phyloP scores from a whole-genome alignment of 2,329 filamentous ascomycete genomes.

The Penicillium sp. region DNA sequence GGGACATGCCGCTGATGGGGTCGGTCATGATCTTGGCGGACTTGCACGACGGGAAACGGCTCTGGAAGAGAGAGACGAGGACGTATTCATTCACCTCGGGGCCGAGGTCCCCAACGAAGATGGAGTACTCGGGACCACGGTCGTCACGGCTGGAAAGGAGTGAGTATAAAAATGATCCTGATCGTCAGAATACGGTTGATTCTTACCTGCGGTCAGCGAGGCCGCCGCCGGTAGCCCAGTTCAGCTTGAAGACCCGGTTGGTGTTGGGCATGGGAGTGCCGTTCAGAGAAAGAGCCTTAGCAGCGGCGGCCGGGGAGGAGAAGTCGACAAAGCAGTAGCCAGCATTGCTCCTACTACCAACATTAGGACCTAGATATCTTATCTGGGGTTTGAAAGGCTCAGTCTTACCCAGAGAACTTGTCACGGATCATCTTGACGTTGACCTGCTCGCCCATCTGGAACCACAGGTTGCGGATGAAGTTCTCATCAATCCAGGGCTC shows the following conservation, averaged over 20 bases:
- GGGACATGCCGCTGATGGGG: conserved; percentile 93
- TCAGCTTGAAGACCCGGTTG: conserved; percentile 92
- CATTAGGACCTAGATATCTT: conserved; percentile 35
- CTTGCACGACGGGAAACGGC: conserved; percentile 94
- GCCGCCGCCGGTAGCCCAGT: conserved; percentile 97
- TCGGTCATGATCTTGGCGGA: conserved; percentile 99
- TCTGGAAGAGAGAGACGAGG: conserved; percentile 93
- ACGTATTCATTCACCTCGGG: conserved; percentile 99
- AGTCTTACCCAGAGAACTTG: conserved; percentile 87
- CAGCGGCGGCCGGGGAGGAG: conserved; percentile 71
- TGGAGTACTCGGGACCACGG: conserved; percentile 90
- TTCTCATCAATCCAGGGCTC: conserved; percentile 99
- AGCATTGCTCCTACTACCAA: conserved; percentile 68
- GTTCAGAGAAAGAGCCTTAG: conserved; percentile 86
- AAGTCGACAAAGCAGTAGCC: conserved; percentile 99
- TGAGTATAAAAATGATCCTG: conserved; percentile 12
- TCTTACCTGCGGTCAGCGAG: conserved; percentile 83
- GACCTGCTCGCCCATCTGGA: conserved; percentile 85
- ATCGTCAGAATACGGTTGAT: neutral
- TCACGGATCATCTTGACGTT: conserved; percentile 99
- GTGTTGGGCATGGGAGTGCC: conserved; percentile 89
- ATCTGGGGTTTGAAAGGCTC: neutral
- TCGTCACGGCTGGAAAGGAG: conserved; percentile 64
- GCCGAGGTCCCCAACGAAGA: conserved; percentile 96
- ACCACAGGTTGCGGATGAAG: conserved; percentile 94